phyloP scores from a whole-genome alignment of 192 early-diverging fungal genomes.

The Coemansia pectinata region DNA sequence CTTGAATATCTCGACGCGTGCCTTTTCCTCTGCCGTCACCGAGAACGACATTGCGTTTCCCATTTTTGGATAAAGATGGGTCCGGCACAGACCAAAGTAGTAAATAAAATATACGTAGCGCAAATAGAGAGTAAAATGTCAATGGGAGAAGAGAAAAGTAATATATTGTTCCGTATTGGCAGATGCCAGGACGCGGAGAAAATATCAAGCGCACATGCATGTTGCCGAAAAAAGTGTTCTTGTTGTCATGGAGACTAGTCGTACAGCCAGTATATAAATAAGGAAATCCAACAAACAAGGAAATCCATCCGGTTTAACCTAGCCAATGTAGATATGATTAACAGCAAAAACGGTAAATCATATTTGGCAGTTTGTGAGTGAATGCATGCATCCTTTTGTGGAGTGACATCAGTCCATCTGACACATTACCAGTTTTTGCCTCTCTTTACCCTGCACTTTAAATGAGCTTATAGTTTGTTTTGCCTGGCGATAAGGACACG shows the following conservation, averaged over 20 bases:
- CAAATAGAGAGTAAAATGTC: background rate
- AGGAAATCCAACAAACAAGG: background rate
- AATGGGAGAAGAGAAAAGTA: background rate
- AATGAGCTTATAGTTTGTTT: background rate
- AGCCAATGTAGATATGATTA: background rate
- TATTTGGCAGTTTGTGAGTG: background rate
- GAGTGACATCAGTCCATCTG: background rate
- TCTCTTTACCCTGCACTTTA: background rate
- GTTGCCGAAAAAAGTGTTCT: no score
- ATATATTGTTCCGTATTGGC: background rate
- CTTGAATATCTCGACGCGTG: slow-evolving; percentile 9
- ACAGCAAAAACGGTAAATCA: background rate
- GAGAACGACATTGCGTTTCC: slow-evolving; percentile 31
- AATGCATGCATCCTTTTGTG: background rate
- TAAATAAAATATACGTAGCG: background rate
- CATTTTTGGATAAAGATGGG: slow-evolving; percentile 6
- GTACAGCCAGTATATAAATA: background rate
- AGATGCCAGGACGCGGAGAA: background rate
- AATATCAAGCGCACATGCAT: background rate
- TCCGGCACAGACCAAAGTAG: background rate
- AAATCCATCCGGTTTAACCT: background rate
- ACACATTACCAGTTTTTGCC: background rate
- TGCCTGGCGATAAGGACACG: background rate
- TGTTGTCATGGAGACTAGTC: no score
- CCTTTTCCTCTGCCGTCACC: slow-evolving; percentile 19